phyloP scores from a whole-genome alignment of 2,329 filamentous ascomycete genomes.

The Claviceps lovelessii region DNA sequence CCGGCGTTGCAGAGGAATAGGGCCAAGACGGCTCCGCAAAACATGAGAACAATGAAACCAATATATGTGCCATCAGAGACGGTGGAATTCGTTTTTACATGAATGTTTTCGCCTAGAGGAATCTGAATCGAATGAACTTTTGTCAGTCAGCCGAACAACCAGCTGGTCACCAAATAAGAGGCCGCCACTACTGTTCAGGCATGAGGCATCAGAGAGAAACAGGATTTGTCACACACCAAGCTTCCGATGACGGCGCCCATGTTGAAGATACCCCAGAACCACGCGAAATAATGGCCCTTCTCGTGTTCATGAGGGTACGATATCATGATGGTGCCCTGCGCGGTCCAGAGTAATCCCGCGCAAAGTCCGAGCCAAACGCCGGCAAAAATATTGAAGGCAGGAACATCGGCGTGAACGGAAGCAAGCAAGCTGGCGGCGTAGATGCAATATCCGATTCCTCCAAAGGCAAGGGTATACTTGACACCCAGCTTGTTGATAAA shows the following conservation, averaged over 20 bases:
- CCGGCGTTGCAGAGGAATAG: slow-evolving; percentile 57
- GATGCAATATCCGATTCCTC: slow-evolving; percentile 61
- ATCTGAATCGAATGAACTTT: slow-evolving; percentile 21
- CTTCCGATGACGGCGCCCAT: slow-evolving; percentile 77
- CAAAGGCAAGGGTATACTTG: slow-evolving; percentile 50
- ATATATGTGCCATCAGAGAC: slow-evolving; percentile 74
- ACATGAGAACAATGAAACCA: slow-evolving; percentile 74
- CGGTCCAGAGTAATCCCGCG: slow-evolving; percentile 68
- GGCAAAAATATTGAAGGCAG: slow-evolving; percentile 43
- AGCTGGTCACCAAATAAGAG: background rate
- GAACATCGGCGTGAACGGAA: slow-evolving; percentile 47
- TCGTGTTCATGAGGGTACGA: slow-evolving; percentile 66
- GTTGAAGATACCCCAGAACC: slow-evolving; percentile 95
- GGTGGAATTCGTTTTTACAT: slow-evolving; percentile 30
- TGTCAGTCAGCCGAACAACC: background rate
- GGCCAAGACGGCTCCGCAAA: slow-evolving; percentile 53
- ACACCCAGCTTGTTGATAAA: slow-evolving; percentile 64
- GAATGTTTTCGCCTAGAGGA: slow-evolving; percentile 54
- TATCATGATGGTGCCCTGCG: slow-evolving; percentile 80
- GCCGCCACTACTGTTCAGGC: background rate
- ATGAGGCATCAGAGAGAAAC: too few species aligned
- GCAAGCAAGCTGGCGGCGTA: slow-evolving; percentile 56
- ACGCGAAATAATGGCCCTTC: slow-evolving; percentile 80
- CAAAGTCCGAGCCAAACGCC: slow-evolving; percentile 65
- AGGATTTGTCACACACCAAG: slow-evolving; percentile 25